These are phyloP conservation scores for Nicotiana knightiana DNA, from an alignment of 257 asterid species.

Conservation along the genomic window DNA sequence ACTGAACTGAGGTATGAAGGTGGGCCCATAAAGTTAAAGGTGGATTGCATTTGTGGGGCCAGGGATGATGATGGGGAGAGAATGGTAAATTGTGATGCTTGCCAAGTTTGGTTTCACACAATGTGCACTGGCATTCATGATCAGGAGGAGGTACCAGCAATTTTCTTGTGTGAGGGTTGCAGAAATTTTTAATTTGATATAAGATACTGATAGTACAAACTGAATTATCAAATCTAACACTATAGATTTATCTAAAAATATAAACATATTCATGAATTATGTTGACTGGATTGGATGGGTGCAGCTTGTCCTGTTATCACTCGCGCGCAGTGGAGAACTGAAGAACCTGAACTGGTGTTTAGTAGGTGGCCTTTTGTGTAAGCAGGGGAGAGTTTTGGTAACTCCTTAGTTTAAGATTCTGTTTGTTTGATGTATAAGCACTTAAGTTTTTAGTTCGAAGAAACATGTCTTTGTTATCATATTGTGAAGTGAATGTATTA, in stretches of 20 bases:
- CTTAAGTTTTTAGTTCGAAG: too few species aligned
- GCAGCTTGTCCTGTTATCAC: background rate
- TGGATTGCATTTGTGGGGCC: slow-evolving; percentile 21
- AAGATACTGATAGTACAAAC: background rate
- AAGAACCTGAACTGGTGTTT: too few species aligned
- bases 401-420: too few species aligned
- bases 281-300: background rate
- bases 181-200: background rate
- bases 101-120: slow-evolving; percentile 20
- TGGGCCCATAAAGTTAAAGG: slow-evolving; percentile 23
- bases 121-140: slow-evolving; percentile 18
- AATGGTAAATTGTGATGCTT: slow-evolving; percentile 20
- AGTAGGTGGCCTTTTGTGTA: too few species aligned
- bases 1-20: slow-evolving; percentile 61
- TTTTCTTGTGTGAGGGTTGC: slow-evolving; percentile 13
- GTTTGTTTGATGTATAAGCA: too few species aligned
- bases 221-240: background rate
- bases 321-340: background rate
- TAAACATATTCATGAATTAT: background rate
- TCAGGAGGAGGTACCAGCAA: slow-evolving; percentile 9
- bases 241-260: background rate
- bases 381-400: too few species aligned
- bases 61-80: slow-evolving; percentile 26
- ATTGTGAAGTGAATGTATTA: background rate
- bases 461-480: too few species aligned